These are phyloP conservation scores for Zymoseptoria tritici DNA, from an alignment of 2,329 filamentous ascomycete genomes.

Conservation along the genomic window DNA sequence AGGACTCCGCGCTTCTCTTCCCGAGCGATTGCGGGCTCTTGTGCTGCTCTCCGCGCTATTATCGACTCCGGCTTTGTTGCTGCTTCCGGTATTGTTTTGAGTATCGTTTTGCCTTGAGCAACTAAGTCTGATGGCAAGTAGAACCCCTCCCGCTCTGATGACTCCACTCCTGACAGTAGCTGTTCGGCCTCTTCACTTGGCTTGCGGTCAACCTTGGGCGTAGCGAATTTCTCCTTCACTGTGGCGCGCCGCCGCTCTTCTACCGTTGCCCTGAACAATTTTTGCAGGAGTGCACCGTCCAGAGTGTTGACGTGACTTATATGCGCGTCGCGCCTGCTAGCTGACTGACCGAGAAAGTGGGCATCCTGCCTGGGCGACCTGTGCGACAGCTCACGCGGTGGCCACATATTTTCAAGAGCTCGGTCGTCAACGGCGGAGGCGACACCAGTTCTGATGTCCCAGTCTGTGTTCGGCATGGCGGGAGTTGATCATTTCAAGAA, in stretches of 20 bases:
- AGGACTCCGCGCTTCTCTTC: not conserved
- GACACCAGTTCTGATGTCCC: conserved; percentile 9
- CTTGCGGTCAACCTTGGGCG: not conserved
- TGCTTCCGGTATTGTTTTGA: not conserved
- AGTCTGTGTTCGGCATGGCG: not conserved
- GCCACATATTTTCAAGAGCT: conserved; percentile 9
- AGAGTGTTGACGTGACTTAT: conserved; percentile 7
- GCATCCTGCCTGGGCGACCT: not conserved
- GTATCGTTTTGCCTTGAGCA: not conserved
- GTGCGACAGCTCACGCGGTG: not conserved
- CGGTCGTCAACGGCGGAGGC: conserved; percentile 24
- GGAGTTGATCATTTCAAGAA: too few relatives aligned
- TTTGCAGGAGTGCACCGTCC: conserved; percentile 10
- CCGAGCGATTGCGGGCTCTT: not conserved
- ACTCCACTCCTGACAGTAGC: not conserved
- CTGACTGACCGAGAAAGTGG: not conserved
- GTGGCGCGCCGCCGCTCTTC: conserved; percentile 13
- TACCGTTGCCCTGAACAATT: conserved; percentile 15
- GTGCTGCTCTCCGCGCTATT: not conserved
- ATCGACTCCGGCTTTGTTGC: not conserved
- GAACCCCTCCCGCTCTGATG: not conserved
- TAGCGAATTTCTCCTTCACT: not conserved
- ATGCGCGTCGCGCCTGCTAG: not conserved
- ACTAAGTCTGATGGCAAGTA: conserved; percentile 1
- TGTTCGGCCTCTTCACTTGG: not conserved